phyloP scores from a whole-genome alignment of 139 green algal genomes.

The Coelastrella sp. region DNA sequence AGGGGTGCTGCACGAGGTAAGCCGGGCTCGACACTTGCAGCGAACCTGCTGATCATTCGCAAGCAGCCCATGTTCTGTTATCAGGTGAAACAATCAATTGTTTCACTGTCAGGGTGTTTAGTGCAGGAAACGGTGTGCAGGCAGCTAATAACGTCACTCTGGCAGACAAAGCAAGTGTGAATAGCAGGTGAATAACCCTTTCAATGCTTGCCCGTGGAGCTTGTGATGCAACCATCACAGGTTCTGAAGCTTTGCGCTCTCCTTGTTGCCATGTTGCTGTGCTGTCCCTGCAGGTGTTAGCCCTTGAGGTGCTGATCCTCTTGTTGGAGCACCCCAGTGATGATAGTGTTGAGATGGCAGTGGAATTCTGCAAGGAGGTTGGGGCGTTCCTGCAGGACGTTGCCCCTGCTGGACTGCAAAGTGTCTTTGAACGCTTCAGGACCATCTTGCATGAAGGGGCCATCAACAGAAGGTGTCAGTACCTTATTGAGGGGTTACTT shows the following conservation, averaged over 20 bases:
- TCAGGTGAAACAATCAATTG: no score
- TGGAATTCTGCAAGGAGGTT: conserved; percentile 85
- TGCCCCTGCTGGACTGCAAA: conserved; percentile 45
- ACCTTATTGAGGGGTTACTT: conserved; percentile 96
- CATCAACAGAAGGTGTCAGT: conserved; percentile 92
- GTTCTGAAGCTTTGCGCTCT: no score
- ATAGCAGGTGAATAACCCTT: no score
- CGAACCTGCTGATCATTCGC: no score
- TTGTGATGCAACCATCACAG: no score
- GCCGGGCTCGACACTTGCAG: no score
- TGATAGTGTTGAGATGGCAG: conserved; percentile 93
- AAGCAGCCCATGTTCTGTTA: no score
- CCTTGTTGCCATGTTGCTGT: no score
- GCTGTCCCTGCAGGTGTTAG: conserved; percentile 84
- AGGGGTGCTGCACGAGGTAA: conserved; percentile 61
- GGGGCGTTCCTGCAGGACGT: conserved; percentile 71
- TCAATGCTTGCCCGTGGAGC: no score
- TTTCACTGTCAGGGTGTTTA: no score
- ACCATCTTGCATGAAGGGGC: conserved; percentile 90
- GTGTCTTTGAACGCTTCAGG: conserved; percentile 93
- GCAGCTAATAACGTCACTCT: background rate
- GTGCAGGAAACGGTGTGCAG: background rate
- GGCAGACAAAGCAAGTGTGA: no score
- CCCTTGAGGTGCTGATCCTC: conserved; percentile 93
- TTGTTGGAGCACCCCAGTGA: conserved; percentile 93